Evolutionary conservation across 768 basidiomycete species (phyloP).

Genomic region (Naematelia aurantialba): DNA sequence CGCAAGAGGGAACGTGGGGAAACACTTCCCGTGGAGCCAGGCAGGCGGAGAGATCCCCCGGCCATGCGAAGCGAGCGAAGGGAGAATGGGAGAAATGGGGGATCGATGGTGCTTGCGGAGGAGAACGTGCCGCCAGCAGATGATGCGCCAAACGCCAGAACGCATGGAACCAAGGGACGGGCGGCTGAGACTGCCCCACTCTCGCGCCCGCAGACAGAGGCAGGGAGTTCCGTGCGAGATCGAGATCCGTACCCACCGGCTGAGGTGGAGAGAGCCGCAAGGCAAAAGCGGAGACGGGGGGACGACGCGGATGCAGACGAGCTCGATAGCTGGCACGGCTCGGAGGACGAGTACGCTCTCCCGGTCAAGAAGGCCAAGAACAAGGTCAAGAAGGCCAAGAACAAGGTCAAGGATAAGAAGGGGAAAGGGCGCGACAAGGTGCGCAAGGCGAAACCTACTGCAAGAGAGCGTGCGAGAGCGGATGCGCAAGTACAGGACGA

Average conservation of each 20-base stretch:
- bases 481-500: conserved; percentile 6
- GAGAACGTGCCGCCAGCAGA: background rate
- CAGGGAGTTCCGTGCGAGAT: too few relatives aligned
- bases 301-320: background rate
- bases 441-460: background rate
- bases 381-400: conserved; percentile 1
- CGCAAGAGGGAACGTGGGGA: background rate
- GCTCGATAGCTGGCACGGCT: background rate
- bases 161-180: background rate
- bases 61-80: too few relatives aligned
- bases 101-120: background rate
- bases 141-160: background rate
- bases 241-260: too few relatives aligned
- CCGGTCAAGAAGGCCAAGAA: conserved; percentile 2
- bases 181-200: too few relatives aligned
- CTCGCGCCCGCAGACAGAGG: too few relatives aligned
- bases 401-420: conserved; percentile 8
- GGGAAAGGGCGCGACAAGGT: background rate
- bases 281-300: background rate
- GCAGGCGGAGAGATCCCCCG: background rate
- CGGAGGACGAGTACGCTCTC: background rate
- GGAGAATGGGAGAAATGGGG: background rate
- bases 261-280: too few relatives aligned
- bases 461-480: too few relatives aligned
- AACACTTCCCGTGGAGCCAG: background rate